These are phyloP conservation scores for Dionaea muscipula DNA, from an alignment of 179 eudicot genomes.

Conservation along the genomic window DNA sequence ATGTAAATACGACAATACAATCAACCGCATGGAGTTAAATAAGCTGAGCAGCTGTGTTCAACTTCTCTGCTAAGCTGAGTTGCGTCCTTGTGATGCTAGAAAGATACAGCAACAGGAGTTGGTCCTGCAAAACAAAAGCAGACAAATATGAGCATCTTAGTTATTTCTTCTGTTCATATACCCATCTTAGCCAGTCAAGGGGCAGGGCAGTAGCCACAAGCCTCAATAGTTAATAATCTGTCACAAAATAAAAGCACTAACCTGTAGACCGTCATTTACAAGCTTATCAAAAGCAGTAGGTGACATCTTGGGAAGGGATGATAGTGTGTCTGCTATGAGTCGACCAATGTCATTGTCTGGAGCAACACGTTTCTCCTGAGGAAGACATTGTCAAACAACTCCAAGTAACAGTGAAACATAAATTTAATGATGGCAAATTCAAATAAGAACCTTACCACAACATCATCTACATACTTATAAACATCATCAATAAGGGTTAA, in stretches of 20 bases:
- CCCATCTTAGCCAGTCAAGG: neutral
- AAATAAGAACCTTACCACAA: constrained; percentile 53
- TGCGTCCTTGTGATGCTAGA: constrained; percentile 93
- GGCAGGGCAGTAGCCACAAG: no score
- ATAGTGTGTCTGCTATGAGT: constrained; percentile 60
- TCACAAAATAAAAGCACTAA: constrained; percentile 9
- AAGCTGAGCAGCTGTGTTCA: constrained; percentile 92
- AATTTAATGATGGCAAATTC: neutral
- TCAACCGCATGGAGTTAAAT: constrained; percentile 24
- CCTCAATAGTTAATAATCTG: no score
- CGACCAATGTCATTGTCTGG: constrained; percentile 72
- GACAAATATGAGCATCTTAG: neutral
- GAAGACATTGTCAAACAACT: neutral
- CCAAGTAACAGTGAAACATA: neutral
- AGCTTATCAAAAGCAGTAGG: constrained; percentile 72
- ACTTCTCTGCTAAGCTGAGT: constrained; percentile 73
- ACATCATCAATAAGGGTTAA: constrained; percentile 70
- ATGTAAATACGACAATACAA: neutral
- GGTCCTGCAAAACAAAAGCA: constrained; percentile 42
- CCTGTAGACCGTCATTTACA: constrained; percentile 80
- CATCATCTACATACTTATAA: constrained; percentile 84
- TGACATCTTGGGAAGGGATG: constrained; percentile 70
- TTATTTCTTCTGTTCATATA: no score
- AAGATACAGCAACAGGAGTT: constrained; percentile 69
- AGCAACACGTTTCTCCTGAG: constrained; percentile 66